Percentiles rank a stretch among this genome's conserved stretches.
Conservation (phyloP, 768 basidiomycete species). For the Macrolepiota fuliginosa region DNA sequence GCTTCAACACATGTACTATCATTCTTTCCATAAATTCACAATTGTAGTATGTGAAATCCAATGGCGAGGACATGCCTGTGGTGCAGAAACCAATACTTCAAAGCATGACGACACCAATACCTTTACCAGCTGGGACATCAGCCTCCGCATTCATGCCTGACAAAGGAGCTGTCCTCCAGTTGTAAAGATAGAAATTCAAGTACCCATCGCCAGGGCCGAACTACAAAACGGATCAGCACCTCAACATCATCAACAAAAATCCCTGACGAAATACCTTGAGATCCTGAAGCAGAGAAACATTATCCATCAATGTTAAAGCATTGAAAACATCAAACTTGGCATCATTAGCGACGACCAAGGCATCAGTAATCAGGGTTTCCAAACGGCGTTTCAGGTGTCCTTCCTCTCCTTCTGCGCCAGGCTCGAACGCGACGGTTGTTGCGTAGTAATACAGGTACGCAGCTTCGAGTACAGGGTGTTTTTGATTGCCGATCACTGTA, state of each 20-base stretch:
- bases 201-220: slow-evolving; percentile 93
- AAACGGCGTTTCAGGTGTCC: slow-evolving; percentile 67
- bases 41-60: neutral
- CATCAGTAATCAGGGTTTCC: slow-evolving; percentile 71
- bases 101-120: slow-evolving; percentile 94
- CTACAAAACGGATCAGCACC: slow-evolving; percentile 35
- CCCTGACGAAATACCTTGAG: slow-evolving; percentile 58
- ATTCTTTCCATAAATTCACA: slow-evolving; percentile 5
- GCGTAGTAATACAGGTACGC: slow-evolving; percentile 98
- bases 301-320: slow-evolving; percentile 94
- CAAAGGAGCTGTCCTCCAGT: slow-evolving; percentile 84
- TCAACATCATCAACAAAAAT: neutral
- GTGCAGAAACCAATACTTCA: slow-evolving; percentile 29
- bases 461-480: slow-evolving; percentile 76
- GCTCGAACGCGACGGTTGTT: slow-evolving; percentile 66
- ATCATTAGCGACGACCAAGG: slow-evolving; percentile 74
- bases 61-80: neutral
- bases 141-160: slow-evolving; percentile 64
- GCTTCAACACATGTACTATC: slow-evolving; percentile 17
- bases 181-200: slow-evolving; percentile 92
- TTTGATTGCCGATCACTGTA: slow-evolving; percentile 78
- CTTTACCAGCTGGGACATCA: slow-evolving; percentile 61
- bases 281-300: slow-evolving; percentile 74
- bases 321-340: slow-evolving; percentile 97
- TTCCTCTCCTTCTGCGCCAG: slow-evolving; percentile 59